Conservation (phyloP, 768 basidiomycete species). For the Xerocomellus intermedius region DNA sequence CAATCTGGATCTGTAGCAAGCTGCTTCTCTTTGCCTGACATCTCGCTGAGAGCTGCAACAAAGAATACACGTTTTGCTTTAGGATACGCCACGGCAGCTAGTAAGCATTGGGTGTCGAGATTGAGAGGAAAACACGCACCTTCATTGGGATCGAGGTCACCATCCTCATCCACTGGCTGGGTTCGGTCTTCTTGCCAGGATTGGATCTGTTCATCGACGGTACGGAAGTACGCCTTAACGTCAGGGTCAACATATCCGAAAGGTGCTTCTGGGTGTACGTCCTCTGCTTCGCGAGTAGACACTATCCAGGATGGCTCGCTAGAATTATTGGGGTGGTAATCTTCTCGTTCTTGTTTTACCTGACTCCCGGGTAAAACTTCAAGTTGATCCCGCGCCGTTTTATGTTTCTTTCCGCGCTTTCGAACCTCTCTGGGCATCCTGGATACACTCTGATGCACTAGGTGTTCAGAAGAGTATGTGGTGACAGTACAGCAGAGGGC, state of each 20-base stretch:
- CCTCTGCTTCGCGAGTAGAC: slow-evolving; percentile 37
- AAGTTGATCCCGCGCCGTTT: slow-evolving; percentile 43
- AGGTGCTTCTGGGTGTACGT: slow-evolving; percentile 64
- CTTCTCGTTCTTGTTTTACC: background rate
- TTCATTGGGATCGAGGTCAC: slow-evolving; percentile 67
- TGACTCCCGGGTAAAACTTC: slow-evolving; percentile 4
- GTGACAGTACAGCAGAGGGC: background rate
- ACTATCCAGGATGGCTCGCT: slow-evolving; percentile 74
- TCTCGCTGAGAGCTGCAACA: slow-evolving; percentile 78
- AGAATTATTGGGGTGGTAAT: slow-evolving; percentile 7
- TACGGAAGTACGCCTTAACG: slow-evolving; percentile 89
- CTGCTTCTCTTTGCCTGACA: slow-evolving; percentile 84
- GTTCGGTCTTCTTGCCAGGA: slow-evolving; percentile 69
- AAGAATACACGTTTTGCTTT: slow-evolving; percentile 77
- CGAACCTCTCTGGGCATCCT: slow-evolving; percentile 72
- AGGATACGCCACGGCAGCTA: background rate
- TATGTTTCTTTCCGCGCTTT: slow-evolving; percentile 77
- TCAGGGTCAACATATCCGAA: slow-evolving; percentile 90
- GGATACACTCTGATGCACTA: background rate
- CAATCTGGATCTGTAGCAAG: slow-evolving; percentile 94
- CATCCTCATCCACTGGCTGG: slow-evolving; percentile 42
- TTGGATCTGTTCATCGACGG: slow-evolving; percentile 82
- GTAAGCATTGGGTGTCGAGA: background rate
- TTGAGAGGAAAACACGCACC: slow-evolving; percentile 39
- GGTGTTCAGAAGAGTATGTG: no score